Percentiles rank a stretch among this genome's conserved stretches.
phyloP scores from a whole-genome alignment of 192 early-diverging fungal genomes.

The Rhizophagus sp. region DNA sequence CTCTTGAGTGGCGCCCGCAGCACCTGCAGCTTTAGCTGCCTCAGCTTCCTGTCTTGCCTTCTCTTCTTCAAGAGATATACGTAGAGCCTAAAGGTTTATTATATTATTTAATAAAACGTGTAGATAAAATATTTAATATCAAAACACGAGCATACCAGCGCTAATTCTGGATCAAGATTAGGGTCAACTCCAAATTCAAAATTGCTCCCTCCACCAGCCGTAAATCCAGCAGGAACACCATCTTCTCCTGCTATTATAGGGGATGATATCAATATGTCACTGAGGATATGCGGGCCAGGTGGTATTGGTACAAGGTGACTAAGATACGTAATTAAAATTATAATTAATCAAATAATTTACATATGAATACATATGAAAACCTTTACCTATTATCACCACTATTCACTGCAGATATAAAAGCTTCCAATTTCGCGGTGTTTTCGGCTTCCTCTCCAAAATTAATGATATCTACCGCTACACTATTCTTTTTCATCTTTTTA shows the following conservation, averaged over 20 bases:
- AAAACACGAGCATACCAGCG: slow-evolving; percentile 53
- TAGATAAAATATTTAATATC: not conserved
- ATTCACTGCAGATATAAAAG: slow-evolving; percentile 89
- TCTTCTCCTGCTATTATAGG: slow-evolving; percentile 87
- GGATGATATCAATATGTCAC: slow-evolving; percentile 82
- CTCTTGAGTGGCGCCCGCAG: slow-evolving; percentile 29
- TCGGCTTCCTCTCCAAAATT: slow-evolving; percentile 93
- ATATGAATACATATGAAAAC: not conserved
- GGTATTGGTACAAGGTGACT: slow-evolving; percentile 91
- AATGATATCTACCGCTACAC: slow-evolving; percentile 90
- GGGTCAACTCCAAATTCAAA: slow-evolving; percentile 97
- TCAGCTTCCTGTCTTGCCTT: slow-evolving; percentile 82
- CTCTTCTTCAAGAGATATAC: slow-evolving; percentile 97
- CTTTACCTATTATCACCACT: slow-evolving; percentile 84
- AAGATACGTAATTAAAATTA: not conserved
- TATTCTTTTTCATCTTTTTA: slow-evolving; percentile 99
- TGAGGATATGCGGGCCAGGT: slow-evolving; percentile 91
- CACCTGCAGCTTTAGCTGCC: slow-evolving; percentile 44
- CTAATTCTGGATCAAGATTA: slow-evolving; percentile 91
- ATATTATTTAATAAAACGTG: not conserved
- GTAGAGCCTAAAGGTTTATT: slow-evolving; percentile 61
- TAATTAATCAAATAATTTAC: not conserved
- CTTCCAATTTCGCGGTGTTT: slow-evolving; percentile 88
- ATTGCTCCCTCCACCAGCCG: slow-evolving; percentile 58
- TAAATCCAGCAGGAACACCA: slow-evolving; percentile 68